Base-by-base conservation (phyloP, 257 asterid genomes). In the Plantago major region DNA sequence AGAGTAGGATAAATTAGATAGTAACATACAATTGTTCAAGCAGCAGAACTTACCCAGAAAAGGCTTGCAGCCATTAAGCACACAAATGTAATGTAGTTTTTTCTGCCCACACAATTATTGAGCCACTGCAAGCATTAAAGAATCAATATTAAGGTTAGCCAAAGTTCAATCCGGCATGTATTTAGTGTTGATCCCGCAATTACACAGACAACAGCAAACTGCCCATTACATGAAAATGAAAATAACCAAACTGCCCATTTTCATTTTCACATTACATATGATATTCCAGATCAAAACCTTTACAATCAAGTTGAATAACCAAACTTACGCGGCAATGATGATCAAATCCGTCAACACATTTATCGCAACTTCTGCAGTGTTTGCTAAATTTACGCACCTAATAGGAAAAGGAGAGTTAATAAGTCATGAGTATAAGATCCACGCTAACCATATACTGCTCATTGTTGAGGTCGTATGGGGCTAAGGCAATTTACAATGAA, bases 261-360 rank as follows among this genome's bases (percentile, higher is more conserved):
- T 47, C 9, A 12, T 3, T 12, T n/a, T 47, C 8, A 47, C 15
- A 15, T 16, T 15, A 50, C 10, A 0, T 33, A 33, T 33, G 40
- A 33, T 40, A 53, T 10, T 22, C 33, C 33, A 53, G 2, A 19
- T 12, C 19, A 51, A 64, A 49, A 44, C 26, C 11, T 38, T 22
- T 50, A 44, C 16, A 40, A 37, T 56, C 46, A 54, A 71, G 60
- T 33, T 42, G 59, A 68, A 68, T 4, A 30, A 54, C 49, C 67
- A 55, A 70, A 82, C 98, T 72, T 67, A 92, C 98, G 79, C 98
- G 92, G 65, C 98, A 92, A 74, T 92, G 98, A 80, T 92, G 98
- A 83, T 92, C 98, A 59, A 92, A 92, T 67, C 97, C 98, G 22
- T 92, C 98, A 54, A 92, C 98, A 82, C 98, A 92, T 79, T 92